Conservation (phyloP, 345 rosid species). For the Pseudoturritis turrita region DNA sequence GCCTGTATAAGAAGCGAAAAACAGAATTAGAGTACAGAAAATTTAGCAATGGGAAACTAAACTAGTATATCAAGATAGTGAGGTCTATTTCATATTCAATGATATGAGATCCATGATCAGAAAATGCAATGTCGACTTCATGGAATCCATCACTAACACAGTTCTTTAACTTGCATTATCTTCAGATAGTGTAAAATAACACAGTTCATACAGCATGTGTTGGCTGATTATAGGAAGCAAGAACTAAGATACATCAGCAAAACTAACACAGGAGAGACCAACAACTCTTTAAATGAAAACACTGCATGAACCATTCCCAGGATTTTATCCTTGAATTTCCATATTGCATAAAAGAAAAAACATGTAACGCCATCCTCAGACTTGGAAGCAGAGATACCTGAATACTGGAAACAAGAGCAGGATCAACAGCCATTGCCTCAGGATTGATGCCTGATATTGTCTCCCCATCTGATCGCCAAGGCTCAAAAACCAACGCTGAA, state of each 20-base stretch:
- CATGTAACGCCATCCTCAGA: not conserved
- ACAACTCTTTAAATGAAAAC: not conserved
- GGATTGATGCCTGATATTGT: conserved; percentile 68
- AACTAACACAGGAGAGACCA: conserved; percentile 11
- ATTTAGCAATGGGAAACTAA: not conserved
- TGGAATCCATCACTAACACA: not conserved
- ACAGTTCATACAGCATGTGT: not conserved
- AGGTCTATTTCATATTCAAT: conserved; percentile 11
- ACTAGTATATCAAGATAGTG: not conserved
- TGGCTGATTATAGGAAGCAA: not conserved
- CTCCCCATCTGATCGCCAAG: conserved; percentile 83
- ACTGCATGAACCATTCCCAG: not conserved
- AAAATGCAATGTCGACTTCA: not conserved
- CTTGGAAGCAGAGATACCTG: conserved; percentile 47
- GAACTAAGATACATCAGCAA: not conserved
- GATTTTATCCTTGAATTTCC: not conserved
- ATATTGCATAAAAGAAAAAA: not conserved
- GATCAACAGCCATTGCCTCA: conserved; percentile 95
- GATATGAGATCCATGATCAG: not conserved
- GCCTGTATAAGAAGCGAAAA: conserved; percentile 51
- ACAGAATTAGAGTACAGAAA: conserved; percentile 15
- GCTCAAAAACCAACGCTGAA: conserved; percentile 79
- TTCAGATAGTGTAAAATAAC: not conserved
- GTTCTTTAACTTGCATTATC: not conserved
- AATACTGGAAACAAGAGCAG: conserved; percentile 75